Evolutionary conservation across 805 yeast species (phyloP).

Genomic region (Brettanomyces anomalus): DNA sequence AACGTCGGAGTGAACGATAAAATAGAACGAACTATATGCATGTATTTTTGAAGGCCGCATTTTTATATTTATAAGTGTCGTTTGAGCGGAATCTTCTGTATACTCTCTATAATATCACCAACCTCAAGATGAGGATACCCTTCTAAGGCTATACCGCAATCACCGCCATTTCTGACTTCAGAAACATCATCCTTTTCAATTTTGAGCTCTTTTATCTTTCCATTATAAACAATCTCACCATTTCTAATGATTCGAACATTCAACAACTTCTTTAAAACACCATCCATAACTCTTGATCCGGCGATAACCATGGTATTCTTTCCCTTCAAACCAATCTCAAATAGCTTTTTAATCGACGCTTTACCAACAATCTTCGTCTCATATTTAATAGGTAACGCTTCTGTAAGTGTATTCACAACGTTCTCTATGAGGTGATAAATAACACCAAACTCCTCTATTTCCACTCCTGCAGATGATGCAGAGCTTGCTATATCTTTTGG

Average conservation of each 20-base stretch:
- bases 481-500: conserved; percentile 53
- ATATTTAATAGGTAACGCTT: conserved; percentile 52
- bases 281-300: conserved; percentile 75
- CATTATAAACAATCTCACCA: conserved; percentile 39
- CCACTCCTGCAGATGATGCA: conserved; percentile 51
- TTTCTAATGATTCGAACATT: conserved; percentile 29
- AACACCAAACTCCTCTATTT: conserved; percentile 58
- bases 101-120: conserved; percentile 70
- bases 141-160: conserved; percentile 78
- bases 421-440: conserved; percentile 85
- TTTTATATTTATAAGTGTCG: conserved; percentile 33
- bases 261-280: conserved; percentile 53
- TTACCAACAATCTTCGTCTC: conserved; percentile 61
- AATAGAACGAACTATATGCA: neutral
- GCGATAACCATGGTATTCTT: conserved; percentile 60
- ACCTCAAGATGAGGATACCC: conserved; percentile 24
- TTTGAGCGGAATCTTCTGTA: conserved; percentile 54
- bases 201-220: conserved; percentile 58
- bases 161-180: conserved; percentile 77
- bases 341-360: conserved; percentile 61
- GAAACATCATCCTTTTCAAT: conserved; percentile 71
- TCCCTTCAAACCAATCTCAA: conserved; percentile 53
- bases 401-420: conserved; percentile 56
- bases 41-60: neutral
- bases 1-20: too few relatives aligned